Evolutionary conservation across 129 eudicot species (phyloP), one percentile per base, ranked within the genome.

Genomic region (Rutidosis leptorrhynchoides): DNA sequence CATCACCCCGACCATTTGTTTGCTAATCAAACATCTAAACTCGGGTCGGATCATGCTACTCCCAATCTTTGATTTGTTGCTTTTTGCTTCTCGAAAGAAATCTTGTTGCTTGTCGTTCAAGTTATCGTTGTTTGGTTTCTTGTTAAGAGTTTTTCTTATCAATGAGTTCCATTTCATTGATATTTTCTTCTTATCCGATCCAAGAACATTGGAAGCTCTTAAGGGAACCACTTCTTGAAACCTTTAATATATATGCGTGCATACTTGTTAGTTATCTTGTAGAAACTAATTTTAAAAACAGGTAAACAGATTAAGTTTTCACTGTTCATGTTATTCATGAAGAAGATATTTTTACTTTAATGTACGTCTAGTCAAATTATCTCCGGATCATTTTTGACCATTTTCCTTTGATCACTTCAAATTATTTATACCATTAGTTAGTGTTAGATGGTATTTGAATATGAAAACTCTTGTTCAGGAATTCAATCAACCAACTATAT

Each of bases 141-240:
- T 83, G 77, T 83, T 83, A 24, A 87, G 66, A 24, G 83, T 72
- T 48, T 73, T 70, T 55, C 87, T 77, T 8, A 87, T 79, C 70
- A 83, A 70, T 1, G 90, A 87, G 70, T 83, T 87, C 95, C 95
- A 87, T 58, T 79, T 84, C 72, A 66, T 74, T 19, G 85, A 72
- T 55, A 76, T 65, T 45, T 74, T 83, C 54, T 76, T 79, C 71
- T 79, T 87, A 15, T 83, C 90, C 15, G 83, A 20, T 64, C 90
- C 87, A 42, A 87, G 74, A 21, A 87, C 84, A 74, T 77, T 87
- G 19, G 80, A 73, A 3, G 87, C 95, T 60, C 72, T 83, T n/a
- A 87, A 80, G 26, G 95, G 95, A 83, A 87, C 95, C 26, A 81
- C 85, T 87, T 87, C 95, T 71, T 87, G 95, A 69, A 87, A 87